These are phyloP conservation scores for Rhodotorula taiwanensis DNA, from an alignment of 768 basidiomycete genomes.

Conservation along the genomic window DNA sequence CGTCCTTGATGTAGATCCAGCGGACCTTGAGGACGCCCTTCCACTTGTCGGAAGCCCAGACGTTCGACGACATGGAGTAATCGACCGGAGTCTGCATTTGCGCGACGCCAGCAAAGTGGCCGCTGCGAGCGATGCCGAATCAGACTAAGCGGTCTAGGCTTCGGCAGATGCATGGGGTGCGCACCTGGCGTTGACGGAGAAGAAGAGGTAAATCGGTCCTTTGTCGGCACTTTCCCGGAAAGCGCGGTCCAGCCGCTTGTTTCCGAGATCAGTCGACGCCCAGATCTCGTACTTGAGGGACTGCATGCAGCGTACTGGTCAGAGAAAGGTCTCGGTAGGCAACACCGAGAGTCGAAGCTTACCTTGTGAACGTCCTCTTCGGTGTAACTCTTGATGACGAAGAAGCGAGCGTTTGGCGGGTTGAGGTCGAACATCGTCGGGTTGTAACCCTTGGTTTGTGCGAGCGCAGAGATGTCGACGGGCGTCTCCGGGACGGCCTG, in stretches of 20 bases:
- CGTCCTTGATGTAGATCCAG: constrained; percentile 96
- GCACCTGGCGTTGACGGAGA: constrained; percentile 87
- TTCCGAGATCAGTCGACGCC: constrained; percentile 55
- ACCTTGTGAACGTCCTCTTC: constrained; percentile 95
- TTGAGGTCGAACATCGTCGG: constrained; percentile 73
- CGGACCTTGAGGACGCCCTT: constrained; percentile 97
- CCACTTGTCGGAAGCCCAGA: constrained; percentile 99
- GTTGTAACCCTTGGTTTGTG: constrained; percentile 84
- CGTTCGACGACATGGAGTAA: constrained; percentile 85
- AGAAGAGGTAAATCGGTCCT: constrained; percentile 95
- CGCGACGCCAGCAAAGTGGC: constrained; percentile 97
- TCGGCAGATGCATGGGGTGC: constrained; percentile 8
- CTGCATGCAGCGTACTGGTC: neutral
- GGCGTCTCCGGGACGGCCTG: constrained; percentile 50
- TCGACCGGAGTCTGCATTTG: constrained; percentile 97
- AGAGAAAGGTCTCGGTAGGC: neutral
- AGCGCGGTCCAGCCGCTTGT: constrained; percentile 93
- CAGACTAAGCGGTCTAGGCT: too few relatives aligned
- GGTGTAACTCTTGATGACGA: constrained; percentile 98
- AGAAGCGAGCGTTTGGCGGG: constrained; percentile 77
- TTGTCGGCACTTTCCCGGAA: constrained; percentile 89
- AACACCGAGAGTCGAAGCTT: neutral
- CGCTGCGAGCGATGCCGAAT: constrained; percentile 50
- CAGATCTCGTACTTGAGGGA: constrained; percentile 40
- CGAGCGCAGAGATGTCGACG: constrained; percentile 76